Evolutionary conservation across 495 filamentous ascomycete species (phyloP), one percentile per base, ranked within the genome.

Genomic region (Tuber calosporum): DNA sequence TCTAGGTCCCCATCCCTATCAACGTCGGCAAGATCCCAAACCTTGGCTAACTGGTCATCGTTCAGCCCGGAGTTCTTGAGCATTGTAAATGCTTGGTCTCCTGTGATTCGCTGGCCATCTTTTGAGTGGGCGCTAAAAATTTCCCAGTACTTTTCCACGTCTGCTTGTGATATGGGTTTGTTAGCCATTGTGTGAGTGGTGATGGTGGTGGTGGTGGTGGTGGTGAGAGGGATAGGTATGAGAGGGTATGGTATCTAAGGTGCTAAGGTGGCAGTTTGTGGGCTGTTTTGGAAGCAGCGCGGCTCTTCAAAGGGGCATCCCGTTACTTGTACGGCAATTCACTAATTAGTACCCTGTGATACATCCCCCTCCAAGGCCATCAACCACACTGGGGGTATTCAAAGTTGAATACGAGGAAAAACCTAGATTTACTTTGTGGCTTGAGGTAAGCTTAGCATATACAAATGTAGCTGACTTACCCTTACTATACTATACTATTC

Each of bases 71-170:
- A 93, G 88, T 99, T 98, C 85, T 97, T 96, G 83, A 99, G 91
- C 70, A 98, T 92, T 37, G 92, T 90, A 78, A 94, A 94, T 67
- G 95, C 95, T 83, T 97, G 93, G 74, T 90, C 89, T 83, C 93
- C 96, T 70, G 91, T 95, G 45, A 99, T 86, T 83, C 90, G 92
- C 80, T 90, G 86, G 75, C 91, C 90, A 83, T 94, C 94, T 83
- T 91, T 90, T 74, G 89, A 87, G 71, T 97, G 87, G 45, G 93
- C 89, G 71, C 91, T 87, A 85, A 99, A 99, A 83, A 99, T 98
- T 85, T 98, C 96, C 95, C 95, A 99, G 84, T 98, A 99, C 72
- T 94, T 93, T 81, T 97, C 93, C 80, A 99, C 91, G 83, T 99
- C 96, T 85, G 91, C 91, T 82, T 95, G 90, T 80, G 97, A 94